phyloP scores from a whole-genome alignment of 2,329 filamentous ascomycete genomes.

The Aspergillus quadricinctus region DNA sequence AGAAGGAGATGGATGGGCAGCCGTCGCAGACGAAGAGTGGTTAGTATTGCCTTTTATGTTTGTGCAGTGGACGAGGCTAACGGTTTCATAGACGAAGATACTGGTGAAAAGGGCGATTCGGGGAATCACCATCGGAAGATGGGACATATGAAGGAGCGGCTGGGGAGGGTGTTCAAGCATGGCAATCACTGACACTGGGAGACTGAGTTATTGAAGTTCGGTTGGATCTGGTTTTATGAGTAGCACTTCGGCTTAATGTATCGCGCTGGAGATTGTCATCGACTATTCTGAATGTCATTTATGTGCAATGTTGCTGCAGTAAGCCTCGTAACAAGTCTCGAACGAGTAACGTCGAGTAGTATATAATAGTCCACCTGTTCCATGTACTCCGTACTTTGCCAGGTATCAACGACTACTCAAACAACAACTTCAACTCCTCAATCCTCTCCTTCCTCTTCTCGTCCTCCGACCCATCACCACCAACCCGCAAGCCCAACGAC shows the following conservation, averaged over 20 bases:
- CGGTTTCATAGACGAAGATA: background rate
- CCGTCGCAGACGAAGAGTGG: background rate
- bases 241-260: background rate
- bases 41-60: background rate
- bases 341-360: background rate
- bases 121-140: slow-evolving; percentile 11
- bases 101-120: background rate
- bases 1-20: slow-evolving; percentile 21
- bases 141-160: slow-evolving; percentile 29
- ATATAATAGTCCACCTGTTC: background rate
- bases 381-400: background rate
- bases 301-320: background rate
- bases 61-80: background rate
- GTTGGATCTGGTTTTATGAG: background rate
- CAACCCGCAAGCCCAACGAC: slow-evolving; percentile 90
- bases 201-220: background rate
- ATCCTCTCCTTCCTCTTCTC: slow-evolving; percentile 87
- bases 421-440: slow-evolving; percentile 87
- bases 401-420: slow-evolving; percentile 40
- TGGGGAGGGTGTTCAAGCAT: slow-evolving; percentile 24
- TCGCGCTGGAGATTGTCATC: background rate
- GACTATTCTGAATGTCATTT: background rate
- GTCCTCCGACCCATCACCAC: slow-evolving; percentile 82
- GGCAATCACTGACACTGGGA: slow-evolving; percentile 1
- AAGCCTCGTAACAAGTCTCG: background rate